Evolutionary conservation across 441 rosid genomes (phyloP), one percentile per base, ranked within the genome.

Genomic region (Populus tomentosa): DNA sequence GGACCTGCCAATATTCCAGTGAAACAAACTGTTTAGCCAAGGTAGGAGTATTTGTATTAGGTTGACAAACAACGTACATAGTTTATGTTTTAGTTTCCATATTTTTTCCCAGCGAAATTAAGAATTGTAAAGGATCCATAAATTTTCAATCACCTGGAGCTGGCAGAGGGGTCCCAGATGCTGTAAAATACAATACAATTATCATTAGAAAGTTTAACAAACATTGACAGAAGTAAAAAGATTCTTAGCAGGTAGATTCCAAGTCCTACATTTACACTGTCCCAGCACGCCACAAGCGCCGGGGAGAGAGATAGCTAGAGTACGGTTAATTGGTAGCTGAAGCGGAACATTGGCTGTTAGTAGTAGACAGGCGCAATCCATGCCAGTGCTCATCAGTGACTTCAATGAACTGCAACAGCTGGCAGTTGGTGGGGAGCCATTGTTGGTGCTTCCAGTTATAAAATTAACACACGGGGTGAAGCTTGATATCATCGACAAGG

Each of bases 131-230:
- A 65, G 33, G 18, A 11, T 65, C 14, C 18, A 23, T 10, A 35
- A 32, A n/a, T 9, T 24, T 62, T n/a, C 23, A 16, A 23, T 21
- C 84, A 90, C 91, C 94, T 87, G 97, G 96, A 74, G 96, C 87
- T 66, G 97, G 98, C 10, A 92, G 85, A 78, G 95, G 97, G 40
- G 87, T 35, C 28, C 94, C 96, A 61, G 98, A 74, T 71, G 92
- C 96, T 91, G 89, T 82, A 81, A 85, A 79, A 76, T 7, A 50
- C 53, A 82, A 78, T 28, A 69, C 75, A 81, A 69, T 9, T 69
- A 53, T 18, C 66, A 20, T 69, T n/a, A 82, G 74, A 30, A 67
- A 14, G 2, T 24, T 62, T 7, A 32, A 71, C 46, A 28, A 35
- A 21, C 59, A 24, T 33, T 5, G 26, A 59, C 26, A 14, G 28